phyloP scores from a whole-genome alignment of 768 basidiomycete species.

The Boletus tylopilopsis region DNA sequence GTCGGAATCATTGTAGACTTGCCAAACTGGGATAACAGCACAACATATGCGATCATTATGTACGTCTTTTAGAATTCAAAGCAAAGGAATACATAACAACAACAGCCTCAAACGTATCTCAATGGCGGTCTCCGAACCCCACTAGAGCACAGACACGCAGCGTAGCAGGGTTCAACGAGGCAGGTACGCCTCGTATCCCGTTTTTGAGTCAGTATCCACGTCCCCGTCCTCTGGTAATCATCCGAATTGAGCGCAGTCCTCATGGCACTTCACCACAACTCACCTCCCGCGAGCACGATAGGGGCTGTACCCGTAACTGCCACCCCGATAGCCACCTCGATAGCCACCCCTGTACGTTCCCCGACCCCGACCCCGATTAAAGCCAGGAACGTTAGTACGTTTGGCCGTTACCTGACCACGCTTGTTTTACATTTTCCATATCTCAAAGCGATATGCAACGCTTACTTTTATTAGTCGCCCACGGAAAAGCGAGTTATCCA shows the following conservation, averaged over 20 bases:
- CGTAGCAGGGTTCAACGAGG: conserved; percentile 9
- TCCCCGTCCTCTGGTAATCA: conserved; percentile 57
- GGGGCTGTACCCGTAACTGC: conserved; percentile 50
- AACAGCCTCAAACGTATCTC: conserved; percentile 19
- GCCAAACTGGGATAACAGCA: conserved; percentile 13
- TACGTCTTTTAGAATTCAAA: conserved; percentile 28
- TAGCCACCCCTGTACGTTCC: conserved; percentile 60
- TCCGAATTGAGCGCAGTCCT: conserved; percentile 4
- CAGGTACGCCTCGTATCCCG: conserved; percentile 16
- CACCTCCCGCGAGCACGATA: conserved; percentile 74
- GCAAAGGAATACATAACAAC: conserved; percentile 26
- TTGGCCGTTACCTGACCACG: conserved; percentile 83
- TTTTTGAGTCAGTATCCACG: conserved; percentile 52
- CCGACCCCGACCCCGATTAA: conserved; percentile 78
- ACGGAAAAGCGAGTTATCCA: conserved; percentile 96
- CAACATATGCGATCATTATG: conserved; percentile 21
- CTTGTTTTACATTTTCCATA: neutral
- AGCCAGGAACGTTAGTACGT: conserved; percentile 93
- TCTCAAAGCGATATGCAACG: neutral
- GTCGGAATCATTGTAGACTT: neutral
- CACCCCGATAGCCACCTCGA: conserved; percentile 58
- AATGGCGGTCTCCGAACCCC: conserved; percentile 8
- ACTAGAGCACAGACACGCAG: conserved; percentile 7
- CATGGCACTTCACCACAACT: conserved; percentile 25
- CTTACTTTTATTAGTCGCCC: conserved; percentile 88